Conservation (phyloP, 805 yeast species). For the Starmerella gropengiesseri region DNA sequence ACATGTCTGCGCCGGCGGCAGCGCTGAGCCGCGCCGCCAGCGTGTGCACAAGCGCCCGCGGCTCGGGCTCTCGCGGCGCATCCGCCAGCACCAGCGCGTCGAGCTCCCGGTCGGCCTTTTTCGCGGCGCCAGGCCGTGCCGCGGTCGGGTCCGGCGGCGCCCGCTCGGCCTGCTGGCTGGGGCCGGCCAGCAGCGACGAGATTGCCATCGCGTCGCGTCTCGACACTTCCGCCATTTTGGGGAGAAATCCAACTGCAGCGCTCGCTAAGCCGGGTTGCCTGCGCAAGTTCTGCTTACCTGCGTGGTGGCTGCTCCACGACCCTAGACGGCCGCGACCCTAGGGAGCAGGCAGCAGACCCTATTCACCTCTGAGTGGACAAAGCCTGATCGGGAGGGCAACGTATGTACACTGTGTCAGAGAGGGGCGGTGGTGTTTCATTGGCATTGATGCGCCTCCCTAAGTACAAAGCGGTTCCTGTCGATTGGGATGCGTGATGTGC, state of each 20-base stretch:
- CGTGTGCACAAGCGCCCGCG: too few relatives aligned
- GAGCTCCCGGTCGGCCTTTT: background rate
- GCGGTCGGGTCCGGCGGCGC: background rate
- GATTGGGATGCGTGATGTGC: too few relatives aligned
- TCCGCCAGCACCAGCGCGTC: slow-evolving; percentile 3
- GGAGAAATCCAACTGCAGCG: too few relatives aligned
- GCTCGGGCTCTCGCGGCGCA: too few relatives aligned
- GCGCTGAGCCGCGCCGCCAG: slow-evolving; percentile 7
- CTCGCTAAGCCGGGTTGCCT: background rate
- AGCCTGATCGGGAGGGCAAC: slow-evolving; percentile 7
- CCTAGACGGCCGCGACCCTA: slow-evolving; percentile 6
- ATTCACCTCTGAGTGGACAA: slow-evolving; percentile 2
- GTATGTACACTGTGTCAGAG: background rate
- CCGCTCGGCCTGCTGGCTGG: slow-evolving; percentile 1
- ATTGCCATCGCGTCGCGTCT: slow-evolving; percentile 22
- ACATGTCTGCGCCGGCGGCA: background rate
- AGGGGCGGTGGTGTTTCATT: too few relatives aligned
- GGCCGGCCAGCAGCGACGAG: slow-evolving; percentile 18
- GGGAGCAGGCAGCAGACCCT: slow-evolving; percentile 4
- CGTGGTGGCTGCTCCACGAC: slow-evolving; percentile 6
- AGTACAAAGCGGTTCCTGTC: too few relatives aligned
- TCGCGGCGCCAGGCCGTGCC: background rate
- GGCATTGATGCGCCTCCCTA: too few relatives aligned
- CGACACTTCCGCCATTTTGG: slow-evolving; percentile 17
- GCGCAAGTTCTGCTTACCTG: background rate